Conservation (phyloP, 352 stramenopile genomes). For the Globisporangium paroecandrum region DNA sequence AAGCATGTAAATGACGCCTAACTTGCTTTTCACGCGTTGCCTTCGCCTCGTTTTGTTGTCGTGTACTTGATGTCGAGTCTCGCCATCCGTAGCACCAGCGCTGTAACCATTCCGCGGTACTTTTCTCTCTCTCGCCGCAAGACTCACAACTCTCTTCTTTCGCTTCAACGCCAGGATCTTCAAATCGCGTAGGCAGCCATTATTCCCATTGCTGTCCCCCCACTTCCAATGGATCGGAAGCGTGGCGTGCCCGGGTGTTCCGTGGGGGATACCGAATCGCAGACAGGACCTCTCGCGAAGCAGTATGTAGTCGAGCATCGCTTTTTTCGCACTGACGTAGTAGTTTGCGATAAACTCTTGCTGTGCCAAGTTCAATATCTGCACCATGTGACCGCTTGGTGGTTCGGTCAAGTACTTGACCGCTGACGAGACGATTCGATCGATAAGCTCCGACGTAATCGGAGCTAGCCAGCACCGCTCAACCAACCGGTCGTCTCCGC, state of each 20-base stretch:
- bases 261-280: constrained; percentile 46
- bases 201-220: constrained; percentile 45
- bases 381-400: constrained; percentile 35
- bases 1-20: constrained; percentile 43
- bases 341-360: constrained; percentile 60
- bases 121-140: neutral
- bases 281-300: constrained; percentile 34
- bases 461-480: constrained; percentile 39
- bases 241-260: constrained; percentile 37
- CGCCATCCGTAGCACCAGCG: neutral
- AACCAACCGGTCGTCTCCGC: constrained; percentile 30
- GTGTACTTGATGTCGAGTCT: constrained; percentile 2
- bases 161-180: constrained; percentile 28
- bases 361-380: constrained; percentile 35
- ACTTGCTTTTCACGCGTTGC: constrained; percentile 39
- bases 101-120: neutral
- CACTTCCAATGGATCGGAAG: constrained; percentile 66
- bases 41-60: constrained; percentile 27
- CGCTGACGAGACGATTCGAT: constrained; percentile 42
- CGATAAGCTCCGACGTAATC: constrained; percentile 29
- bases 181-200: constrained; percentile 52
- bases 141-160: neutral
- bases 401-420: constrained; percentile 45
- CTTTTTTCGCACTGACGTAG: constrained; percentile 65
- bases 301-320: constrained; percentile 72